These are phyloP conservation scores for Pichia inconspicua DNA, from an alignment of 1,139 yeast species.

Conservation along the genomic window DNA sequence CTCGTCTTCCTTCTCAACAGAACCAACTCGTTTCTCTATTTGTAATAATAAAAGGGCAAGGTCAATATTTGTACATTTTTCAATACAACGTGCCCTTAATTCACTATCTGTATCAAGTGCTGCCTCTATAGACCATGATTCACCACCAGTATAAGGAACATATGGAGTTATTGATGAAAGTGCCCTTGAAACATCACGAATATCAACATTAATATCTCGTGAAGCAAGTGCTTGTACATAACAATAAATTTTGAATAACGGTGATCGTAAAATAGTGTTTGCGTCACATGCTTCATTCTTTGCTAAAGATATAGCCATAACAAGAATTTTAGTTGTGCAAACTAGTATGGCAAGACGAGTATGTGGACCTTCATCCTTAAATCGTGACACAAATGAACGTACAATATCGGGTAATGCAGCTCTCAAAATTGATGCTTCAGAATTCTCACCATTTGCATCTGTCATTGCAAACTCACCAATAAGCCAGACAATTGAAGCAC, in stretches of 20 bases:
- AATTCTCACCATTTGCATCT: conserved; percentile 8
- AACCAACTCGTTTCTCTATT: conserved; percentile 58
- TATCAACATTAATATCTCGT: conserved; percentile 65
- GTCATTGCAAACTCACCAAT: conserved; percentile 68
- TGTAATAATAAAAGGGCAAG: conserved; percentile 73
- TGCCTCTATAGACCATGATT: conserved; percentile 13
- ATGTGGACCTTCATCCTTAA: conserved; percentile 35
- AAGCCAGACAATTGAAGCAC: conserved; percentile 83
- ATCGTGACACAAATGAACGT: conserved; percentile 47
- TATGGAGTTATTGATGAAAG: conserved; percentile 43
- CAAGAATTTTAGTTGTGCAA: background rate
- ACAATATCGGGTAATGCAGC: conserved; percentile 56
- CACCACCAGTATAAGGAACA: conserved; percentile 17
- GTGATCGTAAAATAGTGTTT: background rate
- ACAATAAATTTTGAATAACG: background rate
- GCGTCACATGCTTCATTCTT: background rate
- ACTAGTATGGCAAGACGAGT: background rate
- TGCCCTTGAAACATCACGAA: conserved; percentile 80
- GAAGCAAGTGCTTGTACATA: background rate
- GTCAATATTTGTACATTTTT: conserved; percentile 33
- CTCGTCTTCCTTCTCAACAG: background rate
- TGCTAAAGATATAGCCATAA: background rate
- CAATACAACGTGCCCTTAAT: conserved; percentile 27
- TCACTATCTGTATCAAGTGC: background rate
- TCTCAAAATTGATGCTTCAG: conserved; percentile 1